Base-by-base conservation (phyloP, 306 rosid genomes). In the Quercus robur region DNA sequence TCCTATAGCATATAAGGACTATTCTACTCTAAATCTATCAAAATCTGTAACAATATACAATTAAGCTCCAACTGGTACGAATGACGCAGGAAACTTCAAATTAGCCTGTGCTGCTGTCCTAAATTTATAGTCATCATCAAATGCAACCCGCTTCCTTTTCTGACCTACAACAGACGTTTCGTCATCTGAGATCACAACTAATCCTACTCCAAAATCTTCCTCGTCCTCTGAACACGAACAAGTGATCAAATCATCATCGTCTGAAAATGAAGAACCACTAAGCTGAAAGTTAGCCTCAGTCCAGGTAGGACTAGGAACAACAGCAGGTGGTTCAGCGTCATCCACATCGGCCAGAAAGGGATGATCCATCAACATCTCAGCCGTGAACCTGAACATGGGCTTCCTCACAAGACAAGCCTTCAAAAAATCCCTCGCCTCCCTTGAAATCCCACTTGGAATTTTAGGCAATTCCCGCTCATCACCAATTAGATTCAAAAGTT, bases 361-460 rank as follows among this genome's bases (percentile, higher is more conserved):
- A 51, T 62, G 64, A 23, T 10, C 21, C 84, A 84, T 28, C 3
- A 84, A 70, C 84, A 75, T 80, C 74, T 84, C 81, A 56, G 84
- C 75, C 28, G 84, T 84, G 44, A 84, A 76, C n/a, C 87, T 76
- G 17, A 8, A 59, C 71, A 28, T n/a, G 7, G 78, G 17, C 0
- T 46, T 75, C 71, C 51, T 71, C 38, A 80, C 84, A 20, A 84
- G 71, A 26, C 87, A 84, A 6, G 31, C 49, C 84, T 79, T 84
- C 69, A 84, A 19, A 20, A 84, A 79, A 23, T 26, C 57, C 62
- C 18, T 80, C 3, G 73, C 84, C 70, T 71, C 72, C 26, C 0
- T 28, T 0, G 84, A 84, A 14, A 84, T 13, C 21, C 61, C 78
- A 5, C 25, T 41, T 0, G 83, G 81, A 69, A 83, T 83, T 44